A percentile compares a stretch with the other conserved stretches of the same genome.
phyloP scores from a whole-genome alignment of 495 filamentous ascomycete species.

The Elasticomyces elasticus region DNA sequence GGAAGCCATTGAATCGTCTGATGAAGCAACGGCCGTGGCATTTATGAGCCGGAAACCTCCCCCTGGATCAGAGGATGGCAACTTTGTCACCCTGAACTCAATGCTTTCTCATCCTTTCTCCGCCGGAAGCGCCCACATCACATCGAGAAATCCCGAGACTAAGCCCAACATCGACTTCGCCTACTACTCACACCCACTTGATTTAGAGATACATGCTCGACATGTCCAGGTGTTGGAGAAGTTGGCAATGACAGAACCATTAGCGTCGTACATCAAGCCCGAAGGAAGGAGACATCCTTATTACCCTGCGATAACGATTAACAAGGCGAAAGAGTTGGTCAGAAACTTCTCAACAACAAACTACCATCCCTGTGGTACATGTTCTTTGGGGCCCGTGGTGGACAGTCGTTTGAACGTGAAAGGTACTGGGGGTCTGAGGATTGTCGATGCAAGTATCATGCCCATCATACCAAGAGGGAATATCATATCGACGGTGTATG shows the following conservation, averaged over 20 bases:
- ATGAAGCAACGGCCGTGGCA: conserved; percentile 13
- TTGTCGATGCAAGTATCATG: conserved; percentile 48
- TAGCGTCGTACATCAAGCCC: conserved; percentile 9
- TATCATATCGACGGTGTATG: conserved; percentile 45
- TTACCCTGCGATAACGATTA: background rate
- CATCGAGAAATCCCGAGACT: background rate
- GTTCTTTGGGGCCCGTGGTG: conserved; percentile 43
- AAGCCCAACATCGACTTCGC: conserved; percentile 11
- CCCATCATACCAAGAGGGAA: conserved; percentile 47
- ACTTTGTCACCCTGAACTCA: background rate
- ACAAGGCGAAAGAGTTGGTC: conserved; percentile 1
- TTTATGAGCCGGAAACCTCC: background rate
- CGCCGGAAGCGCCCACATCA: conserved; percentile 17
- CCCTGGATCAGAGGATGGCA: background rate
- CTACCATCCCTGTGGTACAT: conserved; percentile 14
- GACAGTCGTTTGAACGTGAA: conserved; percentile 40
- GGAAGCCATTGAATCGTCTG: conserved; percentile 2
- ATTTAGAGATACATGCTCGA: conserved; percentile 12
- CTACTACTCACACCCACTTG: conserved; percentile 16
- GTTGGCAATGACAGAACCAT: conserved; percentile 7
- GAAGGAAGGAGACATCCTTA: background rate
- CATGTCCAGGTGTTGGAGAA: conserved; percentile 9
- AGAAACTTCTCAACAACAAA: background rate
- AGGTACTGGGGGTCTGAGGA: conserved; percentile 39
- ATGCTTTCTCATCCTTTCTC: conserved; percentile 21